A percentile compares a stretch with the other conserved stretches of the same genome.
Evolutionary conservation across 306 rosid species (phyloP).

Genomic region (Pterocarpus santalinus): DNA sequence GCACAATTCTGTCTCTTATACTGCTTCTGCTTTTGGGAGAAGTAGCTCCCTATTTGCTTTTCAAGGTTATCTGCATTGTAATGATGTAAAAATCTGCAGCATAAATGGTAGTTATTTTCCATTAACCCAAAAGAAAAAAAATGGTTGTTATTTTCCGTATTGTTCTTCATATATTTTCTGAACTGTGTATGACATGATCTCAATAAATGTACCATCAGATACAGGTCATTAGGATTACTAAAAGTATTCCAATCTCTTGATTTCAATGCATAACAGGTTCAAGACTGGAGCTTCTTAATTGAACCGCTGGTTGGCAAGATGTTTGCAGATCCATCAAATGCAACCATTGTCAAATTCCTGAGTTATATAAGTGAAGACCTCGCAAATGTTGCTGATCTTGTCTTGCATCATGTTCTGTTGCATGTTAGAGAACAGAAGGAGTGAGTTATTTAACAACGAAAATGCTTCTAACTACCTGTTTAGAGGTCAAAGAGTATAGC

Average conservation of each 20-base stretch:
- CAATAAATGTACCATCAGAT: conserved; percentile 25
- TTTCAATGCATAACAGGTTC: conserved; percentile 65
- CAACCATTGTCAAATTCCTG: conserved; percentile 74
- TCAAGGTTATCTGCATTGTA: neutral
- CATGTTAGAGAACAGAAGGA: conserved; percentile 67
- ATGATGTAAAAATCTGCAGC: conserved; percentile 11
- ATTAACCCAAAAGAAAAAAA: no score
- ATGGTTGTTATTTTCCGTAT: neutral
- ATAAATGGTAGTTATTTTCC: conserved; percentile 19
- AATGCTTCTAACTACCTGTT: conserved; percentile 19
- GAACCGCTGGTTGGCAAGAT: conserved; percentile 85
- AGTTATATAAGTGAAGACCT: conserved; percentile 79
- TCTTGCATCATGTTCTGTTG: conserved; percentile 69
- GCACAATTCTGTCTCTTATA: no score
- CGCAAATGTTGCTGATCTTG: conserved; percentile 72
- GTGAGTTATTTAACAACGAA: conserved; percentile 58
- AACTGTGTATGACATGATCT: conserved; percentile 7
- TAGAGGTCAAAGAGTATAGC: conserved; percentile 23
- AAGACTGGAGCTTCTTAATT: conserved; percentile 74
- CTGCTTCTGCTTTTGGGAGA: no score
- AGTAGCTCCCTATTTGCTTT: no score
- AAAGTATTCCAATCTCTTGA: conserved; percentile 31
- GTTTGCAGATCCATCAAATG: conserved; percentile 93
- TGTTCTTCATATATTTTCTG: conserved; percentile 25
- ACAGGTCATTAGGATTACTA: neutral